phyloP scores from a whole-genome alignment of 2,329 filamentous ascomycete species.

The Capronia epimyces region DNA sequence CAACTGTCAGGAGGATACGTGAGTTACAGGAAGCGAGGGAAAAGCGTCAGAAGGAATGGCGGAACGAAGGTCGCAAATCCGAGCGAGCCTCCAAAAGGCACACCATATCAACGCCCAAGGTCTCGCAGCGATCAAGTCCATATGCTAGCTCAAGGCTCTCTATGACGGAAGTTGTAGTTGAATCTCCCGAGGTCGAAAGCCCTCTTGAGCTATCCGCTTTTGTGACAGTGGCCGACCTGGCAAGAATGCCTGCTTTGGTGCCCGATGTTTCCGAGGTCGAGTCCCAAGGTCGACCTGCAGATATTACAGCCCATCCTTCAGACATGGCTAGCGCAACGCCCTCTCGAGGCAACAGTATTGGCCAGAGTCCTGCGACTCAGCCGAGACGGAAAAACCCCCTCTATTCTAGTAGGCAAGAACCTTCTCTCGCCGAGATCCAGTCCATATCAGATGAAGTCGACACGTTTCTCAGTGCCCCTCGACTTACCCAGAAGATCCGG shows the following conservation, averaged over 20 bases:
- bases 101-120: constrained; percentile 22
- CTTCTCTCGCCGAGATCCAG: constrained; percentile 58
- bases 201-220: constrained; percentile 17
- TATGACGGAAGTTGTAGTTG: constrained; percentile 24
- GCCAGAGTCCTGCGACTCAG: constrained; percentile 10
- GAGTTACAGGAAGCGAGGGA: constrained; percentile 55
- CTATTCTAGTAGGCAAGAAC: constrained; percentile 10
- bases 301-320: background rate
- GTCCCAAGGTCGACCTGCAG: background rate
- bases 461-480: constrained; percentile 73
- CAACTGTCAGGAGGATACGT: constrained; percentile 54
- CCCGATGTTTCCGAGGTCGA: constrained; percentile 5
- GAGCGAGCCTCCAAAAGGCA: constrained; percentile 24
- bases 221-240: constrained; percentile 20
- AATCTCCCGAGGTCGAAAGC: constrained; percentile 23
- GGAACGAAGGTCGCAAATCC: constrained; percentile 27
- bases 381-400: constrained; percentile 14
- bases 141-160: constrained; percentile 26
- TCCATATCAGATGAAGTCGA: constrained; percentile 85
- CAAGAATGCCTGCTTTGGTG: constrained; percentile 21
- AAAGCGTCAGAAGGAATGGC: constrained; percentile 34
- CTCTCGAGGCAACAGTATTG: constrained; percentile 15
- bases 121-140: constrained; percentile 18
- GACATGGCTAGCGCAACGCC: constrained; percentile 9
- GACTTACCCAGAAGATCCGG: constrained; percentile 79